Conservation (phyloP, 228 moss, liverwort and hornwort species). For the Sphagnum fallax region DNA sequence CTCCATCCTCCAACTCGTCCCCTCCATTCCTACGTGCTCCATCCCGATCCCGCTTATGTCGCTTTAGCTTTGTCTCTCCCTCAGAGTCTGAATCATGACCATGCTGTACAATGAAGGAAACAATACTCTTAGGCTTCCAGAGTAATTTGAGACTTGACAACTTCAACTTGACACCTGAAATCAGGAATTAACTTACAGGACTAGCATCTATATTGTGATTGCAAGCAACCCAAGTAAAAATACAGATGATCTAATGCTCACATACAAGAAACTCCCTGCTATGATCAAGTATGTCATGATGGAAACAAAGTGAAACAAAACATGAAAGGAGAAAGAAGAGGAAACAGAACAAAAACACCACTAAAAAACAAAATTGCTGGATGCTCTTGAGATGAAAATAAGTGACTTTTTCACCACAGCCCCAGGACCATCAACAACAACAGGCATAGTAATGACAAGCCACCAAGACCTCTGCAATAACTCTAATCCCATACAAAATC, state of each 20-base stretch:
- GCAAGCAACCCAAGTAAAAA: too few species aligned
- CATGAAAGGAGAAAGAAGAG: too few species aligned
- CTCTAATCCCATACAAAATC: not conserved
- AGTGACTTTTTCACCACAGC: not conserved
- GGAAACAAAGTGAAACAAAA: too few species aligned
- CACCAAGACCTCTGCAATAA: not conserved
- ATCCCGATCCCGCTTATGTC: slow-evolving; percentile 91
- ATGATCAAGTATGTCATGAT: too few species aligned
- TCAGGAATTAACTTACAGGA: too few species aligned
- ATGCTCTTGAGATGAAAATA: too few species aligned
- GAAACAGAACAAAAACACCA: too few species aligned
- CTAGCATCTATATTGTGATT: too few species aligned
- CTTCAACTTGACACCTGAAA: too few species aligned
- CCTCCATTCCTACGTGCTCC: slow-evolving; percentile 91
- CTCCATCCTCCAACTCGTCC: slow-evolving; percentile 99
- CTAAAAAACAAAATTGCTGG: too few species aligned
- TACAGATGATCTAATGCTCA: too few species aligned
- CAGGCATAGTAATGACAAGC: not conserved
- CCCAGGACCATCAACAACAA: slow-evolving; percentile 8
- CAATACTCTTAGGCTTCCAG: not conserved
- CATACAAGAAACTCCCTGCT: too few species aligned
- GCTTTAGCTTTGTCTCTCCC: slow-evolving; percentile 83
- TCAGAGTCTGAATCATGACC: slow-evolving; percentile 95
- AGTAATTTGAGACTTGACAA: not conserved
- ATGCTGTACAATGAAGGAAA: slow-evolving; percentile 69